phyloP scores from a whole-genome alignment of 2,329 filamentous ascomycete genomes.

The Hypoxylon sp. region DNA sequence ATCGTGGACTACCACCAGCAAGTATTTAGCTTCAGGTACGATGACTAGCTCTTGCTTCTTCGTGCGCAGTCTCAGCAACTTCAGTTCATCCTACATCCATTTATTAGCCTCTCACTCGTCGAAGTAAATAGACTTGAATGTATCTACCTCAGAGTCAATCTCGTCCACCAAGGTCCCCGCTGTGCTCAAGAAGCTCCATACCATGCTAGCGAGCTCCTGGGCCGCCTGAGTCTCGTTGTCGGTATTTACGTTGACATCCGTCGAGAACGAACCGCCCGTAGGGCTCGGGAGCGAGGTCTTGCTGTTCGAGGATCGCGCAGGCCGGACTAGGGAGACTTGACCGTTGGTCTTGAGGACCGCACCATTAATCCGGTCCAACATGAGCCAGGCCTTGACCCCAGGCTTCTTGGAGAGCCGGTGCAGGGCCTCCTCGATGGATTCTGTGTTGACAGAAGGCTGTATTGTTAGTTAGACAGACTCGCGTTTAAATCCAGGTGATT shows the following conservation, averaged over 20 bases:
- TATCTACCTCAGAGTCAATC: conserved; percentile 76
- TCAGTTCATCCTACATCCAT: conserved; percentile 76
- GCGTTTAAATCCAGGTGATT: neutral
- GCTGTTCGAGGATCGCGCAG: conserved; percentile 54
- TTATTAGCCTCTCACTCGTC: conserved; percentile 22
- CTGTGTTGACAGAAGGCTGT: conserved; percentile 63
- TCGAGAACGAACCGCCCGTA: conserved; percentile 60
- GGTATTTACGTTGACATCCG: conserved; percentile 59
- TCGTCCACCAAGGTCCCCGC: conserved; percentile 79
- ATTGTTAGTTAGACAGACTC: conserved; percentile 13
- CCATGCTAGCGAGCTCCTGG: conserved; percentile 81
- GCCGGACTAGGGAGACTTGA: conserved; percentile 72
- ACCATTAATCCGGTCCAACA: conserved; percentile 79
- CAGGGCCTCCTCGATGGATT: conserved; percentile 76
- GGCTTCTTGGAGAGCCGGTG: conserved; percentile 81
- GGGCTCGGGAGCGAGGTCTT: conserved; percentile 49
- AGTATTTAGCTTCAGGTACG: conserved; percentile 83
- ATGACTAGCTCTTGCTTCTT: conserved; percentile 89
- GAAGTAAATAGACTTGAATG: neutral
- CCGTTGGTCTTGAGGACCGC: conserved; percentile 83
- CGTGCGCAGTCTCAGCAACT: conserved; percentile 81
- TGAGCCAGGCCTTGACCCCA: conserved; percentile 82
- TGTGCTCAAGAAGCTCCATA: conserved; percentile 81
- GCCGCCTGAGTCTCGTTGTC: conserved; percentile 70
- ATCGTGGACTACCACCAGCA: conserved; percentile 85